Percentiles rank a stretch among this genome's conserved stretches.
Evolutionary conservation across 2,329 filamentous ascomycete species (phyloP).

Genomic region (Colletotrichum gloeosporioides): DNA sequence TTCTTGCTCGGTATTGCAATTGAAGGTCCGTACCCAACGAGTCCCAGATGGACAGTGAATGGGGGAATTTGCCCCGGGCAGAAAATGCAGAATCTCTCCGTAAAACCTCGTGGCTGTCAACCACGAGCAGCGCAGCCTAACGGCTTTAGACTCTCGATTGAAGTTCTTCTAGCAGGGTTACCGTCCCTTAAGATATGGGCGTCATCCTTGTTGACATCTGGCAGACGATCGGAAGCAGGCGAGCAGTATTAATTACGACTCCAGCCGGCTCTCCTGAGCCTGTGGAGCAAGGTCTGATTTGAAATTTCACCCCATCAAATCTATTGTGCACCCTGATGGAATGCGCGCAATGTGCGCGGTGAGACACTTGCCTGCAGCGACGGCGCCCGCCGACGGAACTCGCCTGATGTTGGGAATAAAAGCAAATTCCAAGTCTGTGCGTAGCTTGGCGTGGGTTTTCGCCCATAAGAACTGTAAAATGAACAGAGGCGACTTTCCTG

Average conservation of each 20-base stretch:
- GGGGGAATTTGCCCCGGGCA: neutral
- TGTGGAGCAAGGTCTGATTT: neutral
- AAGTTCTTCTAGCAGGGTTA: neutral
- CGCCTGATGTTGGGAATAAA: neutral
- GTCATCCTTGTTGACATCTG: neutral
- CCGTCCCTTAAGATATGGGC: neutral
- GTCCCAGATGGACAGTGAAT: neutral
- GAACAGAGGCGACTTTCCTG: neutral
- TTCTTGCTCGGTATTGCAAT: neutral
- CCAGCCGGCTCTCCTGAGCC: neutral
- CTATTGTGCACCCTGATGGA: neutral
- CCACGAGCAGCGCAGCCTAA: neutral
- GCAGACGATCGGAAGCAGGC: neutral
- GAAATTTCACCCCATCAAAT: neutral
- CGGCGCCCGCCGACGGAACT: neutral
- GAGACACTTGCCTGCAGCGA: neutral
- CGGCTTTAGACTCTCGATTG: neutral
- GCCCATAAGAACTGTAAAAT: neutral
- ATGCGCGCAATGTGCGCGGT: neutral
- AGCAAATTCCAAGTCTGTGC: neutral
- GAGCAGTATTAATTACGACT: neutral
- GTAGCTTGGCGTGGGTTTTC: neutral
- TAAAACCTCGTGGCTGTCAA: neutral
- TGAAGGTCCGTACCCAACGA: neutral
- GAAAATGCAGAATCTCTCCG: neutral